These are phyloP conservation scores for Fusarium sp. DNA, from an alignment of 2,329 filamentous ascomycete genomes.

Conservation along the genomic window DNA sequence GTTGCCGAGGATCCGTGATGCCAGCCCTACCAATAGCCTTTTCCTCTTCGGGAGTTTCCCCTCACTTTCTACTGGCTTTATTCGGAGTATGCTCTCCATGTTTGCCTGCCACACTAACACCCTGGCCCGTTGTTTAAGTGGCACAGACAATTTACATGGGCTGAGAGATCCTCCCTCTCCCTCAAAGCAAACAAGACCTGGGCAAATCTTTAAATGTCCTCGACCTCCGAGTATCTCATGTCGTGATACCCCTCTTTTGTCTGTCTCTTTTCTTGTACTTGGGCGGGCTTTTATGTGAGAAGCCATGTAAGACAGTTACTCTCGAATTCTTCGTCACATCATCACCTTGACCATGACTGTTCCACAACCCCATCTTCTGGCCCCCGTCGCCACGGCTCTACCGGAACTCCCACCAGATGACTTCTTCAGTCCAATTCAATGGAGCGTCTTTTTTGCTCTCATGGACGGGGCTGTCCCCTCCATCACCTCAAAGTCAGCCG, in stretches of 20 bases:
- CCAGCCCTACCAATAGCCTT: slow-evolving; percentile 16
- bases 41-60: slow-evolving; percentile 34
- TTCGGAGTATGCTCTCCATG: not conserved
- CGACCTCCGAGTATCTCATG: not conserved
- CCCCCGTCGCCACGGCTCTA: slow-evolving; percentile 38
- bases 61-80: slow-evolving; percentile 16
- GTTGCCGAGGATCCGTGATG: slow-evolving; percentile 21
- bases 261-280: not conserved
- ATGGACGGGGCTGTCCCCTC: slow-evolving; percentile 72
- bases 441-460: slow-evolving; percentile 65
- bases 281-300: slow-evolving; percentile 17
- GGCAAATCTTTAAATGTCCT: not conserved
- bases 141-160: slow-evolving; percentile 15
- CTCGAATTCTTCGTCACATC: slow-evolving; percentile 17
- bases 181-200: slow-evolving; percentile 1
- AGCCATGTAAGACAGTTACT: slow-evolving; percentile 31
- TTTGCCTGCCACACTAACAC: not conserved
- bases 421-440: slow-evolving; percentile 62
- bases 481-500: slow-evolving; percentile 58
- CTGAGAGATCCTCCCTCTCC: not conserved
- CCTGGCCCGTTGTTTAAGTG: slow-evolving; percentile 12
- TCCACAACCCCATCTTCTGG: slow-evolving; percentile 27
- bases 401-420: slow-evolving; percentile 44
- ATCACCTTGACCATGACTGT: slow-evolving; percentile 24
- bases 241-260: not conserved